Evolutionary conservation across 805 yeast species (phyloP), one percentile per base, ranked within the genome.

Genomic region (Saccharomyces jurei): DNA sequence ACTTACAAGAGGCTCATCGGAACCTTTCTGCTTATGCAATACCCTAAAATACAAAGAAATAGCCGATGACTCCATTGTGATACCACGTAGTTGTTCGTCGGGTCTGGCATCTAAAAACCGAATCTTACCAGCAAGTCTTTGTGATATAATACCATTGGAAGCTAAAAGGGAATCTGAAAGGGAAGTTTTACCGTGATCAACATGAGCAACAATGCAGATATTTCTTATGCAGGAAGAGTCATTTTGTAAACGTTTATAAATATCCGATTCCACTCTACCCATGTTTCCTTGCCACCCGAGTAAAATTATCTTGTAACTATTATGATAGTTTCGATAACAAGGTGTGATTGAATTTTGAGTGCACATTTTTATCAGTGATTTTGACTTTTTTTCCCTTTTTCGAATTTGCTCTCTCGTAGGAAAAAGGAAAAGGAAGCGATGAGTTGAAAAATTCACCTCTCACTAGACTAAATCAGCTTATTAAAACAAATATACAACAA

Each of bases 121-220:
- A 52, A 94, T 90, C 66, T 90, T 91, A 31, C 99, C 99, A 1
- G 97, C 99, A 81, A 91, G 78, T 65, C 92, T 78, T 61, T 87
- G 96, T 0, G 99, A 92, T 48, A 94, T 90, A 68, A 94, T 90
- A 51, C 99, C 99, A 71, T 95, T 94, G 41, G 96, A 86, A 27
- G 99, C 98, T 44, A 94, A 73, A 50, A 94, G 74, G 9, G 96
- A 87, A 70, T 94, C 99, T 48, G 96, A 87, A 31, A 94, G 75
- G 1, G 98, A 89, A 0, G 99, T 94, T 72, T 94, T 94, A 28
- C 99, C 99, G 67, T 94, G 99, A 69, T 94, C 99, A 26, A 94
- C 99, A 71, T 94, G 99, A 0, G 99, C 99, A 50, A 94, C 77
- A 57, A 94, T 89, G 71, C 99, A 94, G 48, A 94, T 89, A 70